Percentiles rank a stretch among this genome's conserved stretches.
Conservation (phyloP, 306 rosid genomes). For the Amphicarpaea edgeworthii region DNA sequence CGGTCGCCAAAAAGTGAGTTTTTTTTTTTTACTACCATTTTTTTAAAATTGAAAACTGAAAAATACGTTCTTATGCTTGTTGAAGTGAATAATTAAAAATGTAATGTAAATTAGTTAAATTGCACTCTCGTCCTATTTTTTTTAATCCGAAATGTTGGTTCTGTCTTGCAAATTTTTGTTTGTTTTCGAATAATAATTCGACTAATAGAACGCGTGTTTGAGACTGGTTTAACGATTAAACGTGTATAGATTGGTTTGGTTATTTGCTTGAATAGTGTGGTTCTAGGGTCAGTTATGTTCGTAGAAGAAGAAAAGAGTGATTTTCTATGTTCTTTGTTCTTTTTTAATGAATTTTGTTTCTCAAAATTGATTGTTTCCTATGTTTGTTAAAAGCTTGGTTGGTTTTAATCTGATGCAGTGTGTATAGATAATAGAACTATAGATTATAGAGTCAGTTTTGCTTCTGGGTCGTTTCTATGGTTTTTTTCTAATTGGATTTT, state of each 20-base stretch:
- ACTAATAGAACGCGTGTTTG: not conserved
- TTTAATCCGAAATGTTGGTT: too few species aligned
- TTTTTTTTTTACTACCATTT: not conserved
- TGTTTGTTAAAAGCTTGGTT: constrained; percentile 16
- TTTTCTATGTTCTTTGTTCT: not conserved
- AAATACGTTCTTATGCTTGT: not conserved
- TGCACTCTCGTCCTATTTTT: not conserved
- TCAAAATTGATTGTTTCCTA: not conserved
- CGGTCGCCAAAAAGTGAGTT: constrained; percentile 49
- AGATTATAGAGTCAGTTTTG: not conserved
- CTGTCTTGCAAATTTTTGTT: not conserved
- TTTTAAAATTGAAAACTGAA: not conserved
- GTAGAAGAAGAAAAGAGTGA: not conserved
- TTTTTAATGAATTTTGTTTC: not conserved
- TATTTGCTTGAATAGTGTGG: not conserved
- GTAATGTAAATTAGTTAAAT: too few species aligned
- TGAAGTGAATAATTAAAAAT: too few species aligned
- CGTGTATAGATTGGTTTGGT: not conserved
- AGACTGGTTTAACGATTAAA: not conserved
- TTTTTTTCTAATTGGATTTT: not conserved
- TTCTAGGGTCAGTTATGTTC: not conserved
- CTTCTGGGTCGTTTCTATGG: not conserved
- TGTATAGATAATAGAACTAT: not conserved
- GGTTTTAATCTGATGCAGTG: not conserved
- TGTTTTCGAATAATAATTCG: not conserved